Evolutionary conservation across 23 red algal genomes (phyloP), one percentile per base, ranked within the genome.

Genomic region (Gracilaria domingensis): DNA sequence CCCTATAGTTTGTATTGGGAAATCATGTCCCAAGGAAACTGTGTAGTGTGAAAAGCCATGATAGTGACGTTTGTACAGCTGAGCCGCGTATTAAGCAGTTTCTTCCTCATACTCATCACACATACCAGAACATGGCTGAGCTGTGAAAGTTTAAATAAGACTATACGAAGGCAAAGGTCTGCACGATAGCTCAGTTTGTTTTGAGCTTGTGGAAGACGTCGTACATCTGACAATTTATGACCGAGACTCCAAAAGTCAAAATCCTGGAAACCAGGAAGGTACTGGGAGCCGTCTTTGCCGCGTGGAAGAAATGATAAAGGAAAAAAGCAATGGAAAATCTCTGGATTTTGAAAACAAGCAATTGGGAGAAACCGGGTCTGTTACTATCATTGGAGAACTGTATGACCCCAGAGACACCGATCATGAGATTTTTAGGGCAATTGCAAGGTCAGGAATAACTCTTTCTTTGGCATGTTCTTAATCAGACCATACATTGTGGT

Each of bases 201-300:
- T n/a, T n/a, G n/a, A n/a, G n/a, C n/a, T n/a, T n/a, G n/a, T n/a
- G n/a, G n/a, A n/a, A n/a, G n/a, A n/a, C n/a, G n/a, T n/a, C n/a
- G n/a, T n/a, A n/a, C n/a, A n/a, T n/a, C n/a, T n/a, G n/a, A 86
- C 81, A 60, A 86, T 94, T 60, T 94, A 94, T 51, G 91, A 94
- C 61, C 82, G 91, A 38, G 91, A 94, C 50, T 85, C 91, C 20
- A 87, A 88, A 42, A 87, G 82, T 9, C 83, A 86, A 72, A 82
- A 94, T 34, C 75, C 88, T 60, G 80, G 79, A 28, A 94, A 94
- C 51, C 91, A 94, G 44, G 91, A 94, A 40, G 57, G 87, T 8
- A 94, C 88, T 35, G 91, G 91, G 67, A 76, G 57, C 30, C 62
- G 71, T 60, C 13, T 80, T 26, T 94, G 80, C 65, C 84, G 54